phyloP scores from a whole-genome alignment of 2,329 filamentous ascomycete species.

The Penicillium sp. region DNA sequence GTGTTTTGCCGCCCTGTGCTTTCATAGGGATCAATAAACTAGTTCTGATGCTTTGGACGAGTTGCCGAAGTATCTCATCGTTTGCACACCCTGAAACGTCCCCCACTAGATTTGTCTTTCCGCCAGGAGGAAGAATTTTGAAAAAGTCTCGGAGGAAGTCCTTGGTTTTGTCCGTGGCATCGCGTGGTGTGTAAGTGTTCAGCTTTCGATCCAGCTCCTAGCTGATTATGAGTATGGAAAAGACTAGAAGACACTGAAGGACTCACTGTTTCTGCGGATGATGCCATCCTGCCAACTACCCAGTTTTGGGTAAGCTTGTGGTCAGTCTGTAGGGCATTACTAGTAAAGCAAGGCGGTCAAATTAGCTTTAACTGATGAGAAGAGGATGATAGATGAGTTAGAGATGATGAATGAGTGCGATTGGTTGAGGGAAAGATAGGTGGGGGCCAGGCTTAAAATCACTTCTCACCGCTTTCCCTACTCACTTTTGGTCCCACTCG shows the following conservation, averaged over 20 bases:
- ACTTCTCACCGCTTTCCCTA: slow-evolving; percentile 1
- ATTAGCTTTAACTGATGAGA: slow-evolving; percentile 3
- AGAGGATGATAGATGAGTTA: no score
- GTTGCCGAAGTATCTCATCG: slow-evolving; percentile 14
- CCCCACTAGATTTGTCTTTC: slow-evolving; percentile 13
- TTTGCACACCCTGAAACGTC: slow-evolving; percentile 15
- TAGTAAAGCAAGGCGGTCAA: slow-evolving; percentile 1
- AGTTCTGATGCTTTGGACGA: slow-evolving; percentile 15
- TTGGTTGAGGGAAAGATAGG: slow-evolving; percentile 3
- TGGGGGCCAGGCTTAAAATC: not conserved
- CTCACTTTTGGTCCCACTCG: no score
- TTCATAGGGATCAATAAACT: slow-evolving; percentile 20
- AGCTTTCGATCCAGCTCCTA: slow-evolving; percentile 12
- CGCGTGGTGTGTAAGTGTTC: slow-evolving; percentile 6
- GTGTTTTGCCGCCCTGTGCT: slow-evolving; percentile 17
- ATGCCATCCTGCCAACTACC: slow-evolving; percentile 7
- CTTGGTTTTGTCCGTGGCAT: slow-evolving; percentile 8
- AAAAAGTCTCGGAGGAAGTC: slow-evolving; percentile 13
- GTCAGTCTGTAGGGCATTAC: slow-evolving; percentile 3
- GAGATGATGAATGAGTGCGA: slow-evolving; percentile 4
- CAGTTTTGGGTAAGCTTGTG: slow-evolving; percentile 2
- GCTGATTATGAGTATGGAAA: slow-evolving; percentile 8
- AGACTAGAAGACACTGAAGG: slow-evolving; percentile 1
- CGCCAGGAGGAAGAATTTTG: slow-evolving; percentile 11
- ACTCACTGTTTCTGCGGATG: slow-evolving; percentile 6